Evolutionary conservation across 2,329 filamentous ascomycete genomes (phyloP).

Genomic region (Colletotrichum sp.): DNA sequence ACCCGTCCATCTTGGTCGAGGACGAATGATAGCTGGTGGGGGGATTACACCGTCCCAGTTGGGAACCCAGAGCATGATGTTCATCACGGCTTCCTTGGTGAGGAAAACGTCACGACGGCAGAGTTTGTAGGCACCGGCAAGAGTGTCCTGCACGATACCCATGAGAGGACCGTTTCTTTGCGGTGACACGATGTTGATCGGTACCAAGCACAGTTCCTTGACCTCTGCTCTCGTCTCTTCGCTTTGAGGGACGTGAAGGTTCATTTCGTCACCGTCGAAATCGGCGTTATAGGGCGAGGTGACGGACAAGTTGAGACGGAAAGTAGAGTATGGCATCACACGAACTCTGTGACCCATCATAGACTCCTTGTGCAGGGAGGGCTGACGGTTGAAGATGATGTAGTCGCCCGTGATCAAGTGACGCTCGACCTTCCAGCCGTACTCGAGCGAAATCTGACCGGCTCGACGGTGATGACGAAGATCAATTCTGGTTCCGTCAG

Average conservation of each 20-base stretch:
- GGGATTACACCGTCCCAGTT: constrained; percentile 97
- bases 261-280: constrained; percentile 99
- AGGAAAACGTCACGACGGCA: constrained; percentile 92
- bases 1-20: constrained; percentile 91
- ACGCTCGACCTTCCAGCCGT: constrained; percentile 98
- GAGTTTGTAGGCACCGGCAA: constrained; percentile 97
- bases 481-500: constrained; percentile 93
- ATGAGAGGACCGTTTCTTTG: constrained; percentile 97
- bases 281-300: constrained; percentile 99
- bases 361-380: constrained; percentile 98
- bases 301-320: constrained; percentile 95
- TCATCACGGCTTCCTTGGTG: constrained; percentile 91
- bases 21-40: constrained; percentile 91
- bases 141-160: constrained; percentile 98
- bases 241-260: constrained; percentile 97
- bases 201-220: constrained; percentile 95
- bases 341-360: constrained; percentile 99
- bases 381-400: constrained; percentile 99
- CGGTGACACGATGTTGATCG: constrained; percentile 96
- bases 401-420: constrained; percentile 96
- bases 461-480: constrained; percentile 90
- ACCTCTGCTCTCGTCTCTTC: constrained; percentile 97
- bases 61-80: constrained; percentile 95
- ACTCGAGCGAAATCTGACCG: constrained; percentile 85
- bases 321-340: constrained; percentile 99